A percentile compares a stretch with the other conserved stretches of the same genome.
Conservation (phyloP, 441 rosid genomes). For the Capsella rubella region DNA sequence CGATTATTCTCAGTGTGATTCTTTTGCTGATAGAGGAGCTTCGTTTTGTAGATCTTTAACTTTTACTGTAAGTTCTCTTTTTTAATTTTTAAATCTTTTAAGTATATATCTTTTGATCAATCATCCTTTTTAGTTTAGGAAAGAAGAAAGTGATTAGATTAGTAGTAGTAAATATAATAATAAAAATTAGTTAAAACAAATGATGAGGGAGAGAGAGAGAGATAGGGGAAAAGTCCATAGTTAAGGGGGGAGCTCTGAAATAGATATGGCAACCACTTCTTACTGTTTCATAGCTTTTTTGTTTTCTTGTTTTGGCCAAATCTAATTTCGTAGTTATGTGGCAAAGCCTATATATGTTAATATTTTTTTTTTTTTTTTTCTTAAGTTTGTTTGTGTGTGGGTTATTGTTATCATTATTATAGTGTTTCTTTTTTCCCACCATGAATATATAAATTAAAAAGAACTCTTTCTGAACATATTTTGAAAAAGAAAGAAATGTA, state of each 20-base stretch:
- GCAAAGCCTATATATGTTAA: constrained; percentile 29
- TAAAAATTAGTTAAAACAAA: constrained; percentile 40
- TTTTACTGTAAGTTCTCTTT: constrained; percentile 57
- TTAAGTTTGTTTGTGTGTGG: not conserved
- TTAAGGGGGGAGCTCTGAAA: constrained; percentile 29
- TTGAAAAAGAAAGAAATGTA: not conserved
- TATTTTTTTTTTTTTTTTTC: not conserved
- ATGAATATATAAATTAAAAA: not conserved
- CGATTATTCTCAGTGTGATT: constrained; percentile 48
- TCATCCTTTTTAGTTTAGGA: constrained; percentile 1
- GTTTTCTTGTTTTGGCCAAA: constrained; percentile 26
- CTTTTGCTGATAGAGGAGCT: constrained; percentile 59
- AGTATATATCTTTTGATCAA: not conserved
- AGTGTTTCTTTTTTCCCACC: constrained; percentile 23
- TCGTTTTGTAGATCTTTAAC: constrained; percentile 64
- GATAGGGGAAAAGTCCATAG: constrained; percentile 18
- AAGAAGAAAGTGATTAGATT: constrained; percentile 14
- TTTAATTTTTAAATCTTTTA: not conserved
- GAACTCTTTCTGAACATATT: not conserved
- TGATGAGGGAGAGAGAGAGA: constrained; percentile 22
- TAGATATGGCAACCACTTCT: constrained; percentile 47
- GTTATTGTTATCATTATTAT: not conserved
- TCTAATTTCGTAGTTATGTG: constrained; percentile 40
- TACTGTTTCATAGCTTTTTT: constrained; percentile 20
- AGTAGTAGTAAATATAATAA: not conserved